Evolutionary conservation across 805 yeast genomes (phyloP).

Genomic region (Wickerhamiella musiphila): DNA sequence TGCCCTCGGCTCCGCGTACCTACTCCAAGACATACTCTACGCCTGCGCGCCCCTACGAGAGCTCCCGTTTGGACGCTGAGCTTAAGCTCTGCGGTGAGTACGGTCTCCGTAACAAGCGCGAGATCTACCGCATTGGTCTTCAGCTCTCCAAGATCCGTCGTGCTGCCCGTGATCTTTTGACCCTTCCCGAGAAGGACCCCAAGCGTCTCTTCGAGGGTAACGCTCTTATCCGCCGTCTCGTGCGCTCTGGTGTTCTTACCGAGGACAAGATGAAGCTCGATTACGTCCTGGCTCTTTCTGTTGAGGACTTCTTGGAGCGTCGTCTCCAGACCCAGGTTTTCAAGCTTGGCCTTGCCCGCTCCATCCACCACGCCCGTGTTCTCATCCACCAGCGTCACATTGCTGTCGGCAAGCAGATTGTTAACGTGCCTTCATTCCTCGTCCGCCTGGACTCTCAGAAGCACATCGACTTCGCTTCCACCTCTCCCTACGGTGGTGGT

Average conservation of each 20-base stretch:
- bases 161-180: slow-evolving; percentile 99
- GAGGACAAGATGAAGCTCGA: slow-evolving; percentile 99
- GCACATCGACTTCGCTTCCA: slow-evolving; percentile 98
- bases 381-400: slow-evolving; percentile 98
- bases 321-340: slow-evolving; percentile 99
- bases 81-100: slow-evolving; percentile 98
- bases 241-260: slow-evolving; percentile 94
- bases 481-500: slow-evolving; percentile 99
- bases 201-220: slow-evolving; percentile 99
- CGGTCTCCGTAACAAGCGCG: slow-evolving; percentile 99
- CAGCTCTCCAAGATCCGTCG: slow-evolving; percentile 99
- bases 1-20: slow-evolving; percentile 58
- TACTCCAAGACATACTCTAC: slow-evolving; percentile 99
- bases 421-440: slow-evolving; percentile 97
- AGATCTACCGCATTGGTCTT: slow-evolving; percentile 98
- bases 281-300: slow-evolving; percentile 95
- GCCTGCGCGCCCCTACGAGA: slow-evolving; percentile 99
- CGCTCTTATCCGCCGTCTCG: slow-evolving; percentile 98
- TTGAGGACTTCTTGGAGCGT: slow-evolving; percentile 99
- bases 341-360: slow-evolving; percentile 98
- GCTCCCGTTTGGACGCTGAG: slow-evolving; percentile 98
- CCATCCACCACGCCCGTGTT: slow-evolving; percentile 99
- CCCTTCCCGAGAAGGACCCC: slow-evolving; percentile 99
- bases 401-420: slow-evolving; percentile 99
- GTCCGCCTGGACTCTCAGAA: slow-evolving; percentile 99